Base-by-base conservation (phyloP, 768 basidiomycete genomes). In the Pulveroboletus ravenelii region DNA sequence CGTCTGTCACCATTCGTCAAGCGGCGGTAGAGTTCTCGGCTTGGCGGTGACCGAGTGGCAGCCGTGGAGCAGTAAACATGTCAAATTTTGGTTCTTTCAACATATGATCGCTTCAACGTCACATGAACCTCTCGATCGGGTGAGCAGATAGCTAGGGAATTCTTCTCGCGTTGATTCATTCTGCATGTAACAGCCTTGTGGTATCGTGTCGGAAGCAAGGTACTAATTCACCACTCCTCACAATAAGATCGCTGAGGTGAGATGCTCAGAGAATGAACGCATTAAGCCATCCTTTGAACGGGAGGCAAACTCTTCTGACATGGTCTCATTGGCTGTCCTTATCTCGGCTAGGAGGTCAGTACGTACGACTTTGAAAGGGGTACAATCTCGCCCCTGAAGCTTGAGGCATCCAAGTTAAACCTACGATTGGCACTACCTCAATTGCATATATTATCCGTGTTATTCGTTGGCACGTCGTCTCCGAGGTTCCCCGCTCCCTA, bases 311-410 rank as follows among this genome's bases (percentile, higher is more conserved):
- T 14, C 25, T 10, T 18, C 13, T 15, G 42, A 20, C 31, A 32
- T 17, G 47, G 1, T 20, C 27, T n/a, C 20, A 23, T 23, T 23
- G 20, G 20, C 20, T 23, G n/a, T 10, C 40, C 31, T 55, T 55
- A 55, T 54, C 53, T 54, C 53, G 41, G 45, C 3, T 41, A 34
- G 17, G 27, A 32, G 7, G 7, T 23, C 35, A 36, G 30, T 18
- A 27, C 17, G 8, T 51, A 29, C 17, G 17, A 27, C 13, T 7
- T 7, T 45, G 36, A 29, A 38, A 17, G 25, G 56, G 27, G 42
- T 17, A 36, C 30, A 10, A 40, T 43, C 46, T 41, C 35, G 38
- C 41, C 60, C 48, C 60, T 58, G 51, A 47, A 51, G 27, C 43
- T 49, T 38, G 15, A 34, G 29, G 51, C 37, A 43, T 48, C 45